Conservation (phyloP, 345 rosid genomes). For the Rubroshorea leprosula region DNA sequence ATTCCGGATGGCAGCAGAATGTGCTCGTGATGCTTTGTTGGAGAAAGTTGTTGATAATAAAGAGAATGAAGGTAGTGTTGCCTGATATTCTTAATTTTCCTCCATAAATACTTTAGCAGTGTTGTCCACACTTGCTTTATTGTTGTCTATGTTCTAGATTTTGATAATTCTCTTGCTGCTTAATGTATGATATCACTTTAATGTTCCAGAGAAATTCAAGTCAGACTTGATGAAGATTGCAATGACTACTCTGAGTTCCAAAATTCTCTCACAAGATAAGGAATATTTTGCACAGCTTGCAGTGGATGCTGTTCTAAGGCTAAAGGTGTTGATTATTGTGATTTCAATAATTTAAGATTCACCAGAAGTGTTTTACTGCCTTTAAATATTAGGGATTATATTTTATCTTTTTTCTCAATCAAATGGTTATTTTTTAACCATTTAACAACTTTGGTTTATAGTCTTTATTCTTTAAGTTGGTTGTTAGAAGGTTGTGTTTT, state of each 20-base stretch:
- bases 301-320: conserved; percentile 2
- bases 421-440: no score
- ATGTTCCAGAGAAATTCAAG: conserved; percentile 62
- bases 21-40: conserved; percentile 74
- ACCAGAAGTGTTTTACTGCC: not conserved
- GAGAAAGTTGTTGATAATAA: conserved; percentile 74
- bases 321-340: not conserved
- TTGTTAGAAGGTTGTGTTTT: no score
- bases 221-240: conserved; percentile 83
- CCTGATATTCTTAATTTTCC: not conserved
- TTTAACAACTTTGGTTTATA: no score
- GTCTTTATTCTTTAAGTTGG: no score
- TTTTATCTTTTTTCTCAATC: no score
- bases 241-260: conserved; percentile 83
- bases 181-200: not conserved
- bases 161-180: not conserved
- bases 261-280: conserved; percentile 71
- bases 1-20: conserved; percentile 90
- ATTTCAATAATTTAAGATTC: not conserved
- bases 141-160: not conserved
- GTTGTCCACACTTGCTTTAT: not conserved
- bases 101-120: not conserved
- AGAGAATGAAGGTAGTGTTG: conserved; percentile 58
- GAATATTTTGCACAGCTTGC: conserved; percentile 13
- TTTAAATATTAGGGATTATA: not conserved